A percentile compares a stretch with the other conserved stretches of the same genome.
These are phyloP conservation scores for Linnemannia zychae DNA, from an alignment of 192 early-diverging fungal genomes.

Conservation along the genomic window DNA sequence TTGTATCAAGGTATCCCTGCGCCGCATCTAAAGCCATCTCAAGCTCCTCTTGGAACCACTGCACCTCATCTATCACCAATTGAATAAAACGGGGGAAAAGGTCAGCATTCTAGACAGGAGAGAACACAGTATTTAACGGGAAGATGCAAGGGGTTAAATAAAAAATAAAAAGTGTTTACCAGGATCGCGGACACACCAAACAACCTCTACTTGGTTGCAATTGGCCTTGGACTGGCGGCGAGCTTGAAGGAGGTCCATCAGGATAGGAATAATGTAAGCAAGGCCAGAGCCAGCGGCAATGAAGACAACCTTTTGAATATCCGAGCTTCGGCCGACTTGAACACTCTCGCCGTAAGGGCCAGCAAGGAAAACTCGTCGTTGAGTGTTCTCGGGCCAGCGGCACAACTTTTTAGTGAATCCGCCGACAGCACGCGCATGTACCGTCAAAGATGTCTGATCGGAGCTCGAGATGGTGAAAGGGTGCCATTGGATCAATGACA, in stretches of 20 bases:
- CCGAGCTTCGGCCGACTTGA: constrained; percentile 18
- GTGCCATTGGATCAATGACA: constrained; percentile 68
- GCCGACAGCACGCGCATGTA: constrained; percentile 60
- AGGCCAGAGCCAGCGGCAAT: constrained; percentile 62
- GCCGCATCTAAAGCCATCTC: constrained; percentile 37
- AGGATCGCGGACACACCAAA: constrained; percentile 52
- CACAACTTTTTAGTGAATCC: constrained; percentile 57
- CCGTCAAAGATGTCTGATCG: constrained; percentile 23
- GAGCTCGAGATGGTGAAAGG: constrained; percentile 65
- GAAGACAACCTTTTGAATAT: constrained; percentile 40
- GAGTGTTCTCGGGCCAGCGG: constrained; percentile 50
- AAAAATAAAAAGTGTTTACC: constrained; percentile 14
- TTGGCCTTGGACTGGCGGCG: constrained; percentile 13
- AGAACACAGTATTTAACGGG: neutral
- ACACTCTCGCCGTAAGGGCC: constrained; percentile 60
- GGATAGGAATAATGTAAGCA: constrained; percentile 58
- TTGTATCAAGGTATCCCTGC: constrained; percentile 23
- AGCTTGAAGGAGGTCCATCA: constrained; percentile 42
- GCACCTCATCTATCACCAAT: constrained; percentile 34
- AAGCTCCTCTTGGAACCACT: constrained; percentile 53
- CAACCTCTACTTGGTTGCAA: constrained; percentile 16
- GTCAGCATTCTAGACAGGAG: neutral
- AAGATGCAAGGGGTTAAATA: neutral
- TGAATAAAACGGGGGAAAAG: neutral
- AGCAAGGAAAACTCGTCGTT: constrained; percentile 52